Evolutionary conservation across 2,329 filamentous ascomycete species (phyloP), one percentile per base, ranked within the genome.

Genomic region (Cordyceps cateniannulata): DNA sequence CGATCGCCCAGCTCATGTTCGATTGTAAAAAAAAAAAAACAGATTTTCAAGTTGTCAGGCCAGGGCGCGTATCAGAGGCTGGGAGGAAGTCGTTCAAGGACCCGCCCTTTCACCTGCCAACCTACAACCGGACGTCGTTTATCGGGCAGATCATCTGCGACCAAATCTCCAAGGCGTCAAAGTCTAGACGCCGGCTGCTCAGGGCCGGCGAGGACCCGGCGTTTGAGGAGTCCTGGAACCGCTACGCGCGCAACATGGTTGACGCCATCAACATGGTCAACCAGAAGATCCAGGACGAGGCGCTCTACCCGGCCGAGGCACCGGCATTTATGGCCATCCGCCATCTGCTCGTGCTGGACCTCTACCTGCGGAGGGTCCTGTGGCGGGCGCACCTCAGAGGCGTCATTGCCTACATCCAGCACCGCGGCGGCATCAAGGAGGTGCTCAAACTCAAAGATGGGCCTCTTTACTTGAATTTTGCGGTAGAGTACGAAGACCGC

Each of bases 151-250:
- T 55, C 12, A 20, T 55, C 38, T 55, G 52, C 14, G 52, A 55
- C n/a, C 52, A 55, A 6, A n/a, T 55, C 12, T 55, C 52, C 10
- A 55, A 55, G 25, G 52, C 52, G 24, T 55, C 52, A 22, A 55
- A 55, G 20, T 40, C 38, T 38, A 38, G 52, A 5, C 18, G 52
- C 38, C 8, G 24, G 25, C 38, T 55, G 8, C 25, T 55, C 4
- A 4, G 2, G n/a, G 24, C 52, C 2, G 52, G 52, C 40, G 38
- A 55, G 18, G 52, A 55, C 25, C 10, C 38, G 9, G 52, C 38
- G 10, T 55, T 55, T 55, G 38, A 32, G 27, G 18, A 4, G 38
- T 55, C 52, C 3, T 55, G 52, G 52, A 27, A 42, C 38, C 38
- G 38, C 24, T 55, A 44, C 52, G 27, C 38, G 25, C 38, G 40